Base-by-base conservation (phyloP, 2,329 filamentous ascomycete genomes). In the Trichoderma sp. region DNA sequence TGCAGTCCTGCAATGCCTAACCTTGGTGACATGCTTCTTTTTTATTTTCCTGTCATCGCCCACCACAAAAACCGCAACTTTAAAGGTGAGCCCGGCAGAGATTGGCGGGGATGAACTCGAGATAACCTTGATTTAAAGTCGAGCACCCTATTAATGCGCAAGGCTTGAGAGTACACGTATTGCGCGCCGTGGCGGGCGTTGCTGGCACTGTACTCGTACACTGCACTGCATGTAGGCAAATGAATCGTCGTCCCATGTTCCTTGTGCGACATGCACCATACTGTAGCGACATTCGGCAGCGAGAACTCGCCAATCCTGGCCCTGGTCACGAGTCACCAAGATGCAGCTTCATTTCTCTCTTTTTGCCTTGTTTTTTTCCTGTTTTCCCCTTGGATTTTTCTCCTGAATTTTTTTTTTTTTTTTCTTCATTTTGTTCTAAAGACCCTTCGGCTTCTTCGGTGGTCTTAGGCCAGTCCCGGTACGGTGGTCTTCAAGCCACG, bases 41-140 rank as follows among this genome's bases (percentile, higher is more conserved):
- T 12, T 34, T 18, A 26, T 58, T 18, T 18, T 57, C 30, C 28
- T 56, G 26, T 12, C 18, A 18, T 67, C 51, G 64, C 63, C 47
- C 47, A 18, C 43, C 28, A 12, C 58, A 8, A 34, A n/a, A 24
- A 28, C 18, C 15, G 21, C 26, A 36, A 15, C 39, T 39, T 66
- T 57, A 36, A 26, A 56, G 21, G 64, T 28, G 32, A 67, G 51
- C 47, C 64, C 24, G 64, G 34, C 26, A 28, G 64, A 28, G 36
- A 57, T 60, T 68, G 53, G 65, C 21, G 65, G 65, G 53, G 56
- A 32, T 28, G 26, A 47, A 12, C 36, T 18, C 36, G 53, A 68
- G 65, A 68, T 68, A 68, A 68, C 53, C 65, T 68, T 68, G 65
- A 68, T 68, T 68, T 68, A 68, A n/a, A 47, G 53, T 60, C 51